Evolutionary conservation across 768 basidiomycete genomes (phyloP).

Genomic region (Sporobolomyces roseus): DNA sequence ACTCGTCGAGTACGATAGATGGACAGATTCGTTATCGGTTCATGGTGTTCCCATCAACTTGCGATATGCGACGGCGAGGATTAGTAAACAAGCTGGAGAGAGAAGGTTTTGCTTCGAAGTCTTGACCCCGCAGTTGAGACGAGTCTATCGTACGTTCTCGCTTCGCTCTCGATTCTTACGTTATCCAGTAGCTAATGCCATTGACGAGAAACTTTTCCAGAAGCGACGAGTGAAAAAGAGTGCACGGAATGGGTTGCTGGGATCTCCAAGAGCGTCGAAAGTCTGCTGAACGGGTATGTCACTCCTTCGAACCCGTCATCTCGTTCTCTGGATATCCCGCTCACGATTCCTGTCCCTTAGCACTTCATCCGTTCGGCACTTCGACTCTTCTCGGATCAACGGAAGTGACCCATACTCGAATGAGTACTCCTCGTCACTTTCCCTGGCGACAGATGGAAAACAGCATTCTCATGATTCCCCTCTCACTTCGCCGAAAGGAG

Average conservation of each 20-base stretch:
- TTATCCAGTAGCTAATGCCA: background rate
- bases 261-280: constrained; percentile 39
- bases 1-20: constrained; percentile 40
- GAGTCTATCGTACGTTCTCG: constrained; percentile 31
- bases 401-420: background rate
- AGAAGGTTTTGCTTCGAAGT: constrained; percentile 41
- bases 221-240: constrained; percentile 35
- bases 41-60: constrained; percentile 41
- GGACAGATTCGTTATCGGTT: constrained; percentile 28
- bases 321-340: too few relatives aligned
- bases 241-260: constrained; percentile 35
- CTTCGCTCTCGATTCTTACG: background rate
- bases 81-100: constrained; percentile 18
- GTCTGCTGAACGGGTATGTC: constrained; percentile 40
- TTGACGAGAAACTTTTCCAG: background rate
- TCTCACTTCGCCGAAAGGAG: constrained; percentile 15
- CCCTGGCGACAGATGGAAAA: background rate
- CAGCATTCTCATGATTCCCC: background rate
- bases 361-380: constrained; percentile 41
- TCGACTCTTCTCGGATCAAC: constrained; percentile 26
- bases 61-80: constrained; percentile 36
- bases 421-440: constrained; percentile 17
- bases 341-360: constrained; percentile 7
- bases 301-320: background rate
- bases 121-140: constrained; percentile 32